Base-by-base conservation (phyloP, 2,329 filamentous ascomycete species). In the Pseudocercospora macadamiae region DNA sequence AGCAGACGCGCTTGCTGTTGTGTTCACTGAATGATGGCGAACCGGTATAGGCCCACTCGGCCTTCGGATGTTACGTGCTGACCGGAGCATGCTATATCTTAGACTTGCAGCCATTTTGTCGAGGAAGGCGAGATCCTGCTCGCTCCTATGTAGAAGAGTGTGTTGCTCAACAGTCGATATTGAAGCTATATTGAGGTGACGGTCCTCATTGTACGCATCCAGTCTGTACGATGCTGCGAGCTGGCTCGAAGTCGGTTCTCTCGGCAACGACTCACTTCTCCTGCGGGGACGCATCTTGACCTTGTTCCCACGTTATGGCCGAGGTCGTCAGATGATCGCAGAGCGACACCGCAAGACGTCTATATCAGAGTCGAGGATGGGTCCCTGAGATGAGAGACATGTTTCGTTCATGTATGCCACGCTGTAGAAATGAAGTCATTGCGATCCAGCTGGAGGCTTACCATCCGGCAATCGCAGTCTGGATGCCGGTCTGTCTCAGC, bases 101-200 rank as follows among this genome's bases (percentile, higher is more conserved):
- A 59, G 36, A 14, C 52, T 36, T 2, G 52, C 51, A 5, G 57
- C 57, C 57, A 59, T 59, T 9, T 54, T 44, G 10, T 54, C 44
- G 7, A 51, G 32, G 48, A 51, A 32, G 4, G 32, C 48, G 26
- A 51, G 48, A 6, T 51, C 23, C 18, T 18, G 28, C 28, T 51
- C 48, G 26, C 28, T 23, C 16, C 18, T 32, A 23, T 8, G 28
- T 2, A 34, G 48, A 2, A n/a, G 12, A 12, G 9, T 9, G 28
- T 51, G 16, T 2, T 19, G 14, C 28, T 10, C 23, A 7, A 4
- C 14, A 25, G 26, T 19, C 12, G 32, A 51, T 12, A 9, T 10
- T 12, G 48, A 51, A 10, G n/a, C 32, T 21, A 16, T 16, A 18
- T 10, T 51, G 48, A 21, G 21, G 42, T 3, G 34, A n/a, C 26